Evolutionary conservation across 805 yeast genomes (phyloP), one percentile per base, ranked within the genome.

Genomic region (Saccharomyces paradoxus): DNA sequence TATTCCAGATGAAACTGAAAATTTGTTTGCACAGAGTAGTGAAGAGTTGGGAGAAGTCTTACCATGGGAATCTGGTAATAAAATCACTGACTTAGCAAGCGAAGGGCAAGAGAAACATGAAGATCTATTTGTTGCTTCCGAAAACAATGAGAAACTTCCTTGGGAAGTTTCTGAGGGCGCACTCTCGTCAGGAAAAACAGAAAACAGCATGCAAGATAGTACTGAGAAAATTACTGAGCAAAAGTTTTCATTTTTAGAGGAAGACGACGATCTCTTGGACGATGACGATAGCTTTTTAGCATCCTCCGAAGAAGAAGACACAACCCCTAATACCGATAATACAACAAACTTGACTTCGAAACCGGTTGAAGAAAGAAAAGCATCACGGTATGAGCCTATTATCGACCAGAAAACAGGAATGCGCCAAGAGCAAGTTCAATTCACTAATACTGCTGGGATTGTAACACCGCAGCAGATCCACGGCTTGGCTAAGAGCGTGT

Each of bases 231-330:
- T 50, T 2, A 67, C 65, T 41, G 76, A 68, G 21, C 78, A 75
- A 41, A 78, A 76, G 48, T 67, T 75, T 47, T 70, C 72, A 8
- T 74, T 75, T 52, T 63, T 77, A 41, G 77, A 74, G 41, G 71
- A 71, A 6, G 81, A 77, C 54, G 77, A 74, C 53, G 81, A 77
- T 30, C 60, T 76, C 2, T 61, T 78, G 54, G 81, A 75, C 54
- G 79, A 75, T 53, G 77, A 74, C 37, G 51, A 64, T 29, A 68
- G 70, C 55, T 63, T 63, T 37, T 51, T 68, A 26, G 67, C 60
- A 22, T 63, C 71, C 22, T 71, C 70, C 53, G 70, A 66, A 41
- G 69, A 67, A 17, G 48, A 47, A 3, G 21, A 24, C 1, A 14
- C 26, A 22, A 24, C 21, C 12, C 17, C 17, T 17, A 10, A 17